These are phyloP conservation scores for Tagetes patula DNA, from an alignment of 129 eudicot genomes.

Conservation along the genomic window DNA sequence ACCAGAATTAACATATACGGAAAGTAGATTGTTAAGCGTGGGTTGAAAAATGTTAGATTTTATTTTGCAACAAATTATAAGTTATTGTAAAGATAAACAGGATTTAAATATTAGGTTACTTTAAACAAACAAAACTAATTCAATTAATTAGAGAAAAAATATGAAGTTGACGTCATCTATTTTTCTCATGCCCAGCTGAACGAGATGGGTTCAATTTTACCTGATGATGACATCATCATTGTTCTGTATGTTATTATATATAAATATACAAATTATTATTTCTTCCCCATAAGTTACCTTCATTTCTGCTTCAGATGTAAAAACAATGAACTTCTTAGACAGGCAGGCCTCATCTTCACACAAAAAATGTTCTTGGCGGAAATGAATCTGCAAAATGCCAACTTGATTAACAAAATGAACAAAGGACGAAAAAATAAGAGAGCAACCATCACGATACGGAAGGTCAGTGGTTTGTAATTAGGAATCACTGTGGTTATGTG, in stretches of 20 bases:
- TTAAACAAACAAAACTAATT: background rate
- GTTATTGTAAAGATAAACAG: background rate
- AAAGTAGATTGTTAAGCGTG: background rate
- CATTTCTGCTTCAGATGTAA: conserved; percentile 79
- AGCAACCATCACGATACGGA: background rate
- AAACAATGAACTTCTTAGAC: conserved; percentile 75
- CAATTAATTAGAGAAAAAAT: background rate
- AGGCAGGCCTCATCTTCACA: conserved; percentile 96
- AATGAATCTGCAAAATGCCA: conserved; percentile 60
- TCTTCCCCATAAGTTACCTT: conserved; percentile 50
- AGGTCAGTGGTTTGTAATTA: background rate
- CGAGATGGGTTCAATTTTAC: background rate
- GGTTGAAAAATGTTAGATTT: background rate
- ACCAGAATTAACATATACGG: background rate
- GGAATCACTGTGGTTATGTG: background rate
- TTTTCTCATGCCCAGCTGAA: background rate
- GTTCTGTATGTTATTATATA: background rate
- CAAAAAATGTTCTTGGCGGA: conserved; percentile 77
- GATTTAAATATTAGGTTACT: background rate
- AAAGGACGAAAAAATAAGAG: background rate
- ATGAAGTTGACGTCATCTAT: background rate
- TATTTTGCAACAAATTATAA: background rate
- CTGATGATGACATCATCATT: background rate
- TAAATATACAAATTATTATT: background rate
- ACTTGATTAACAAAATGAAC: background rate